Base-by-base conservation (phyloP, 768 basidiomycete species). In the Tulasnella sp. region DNA sequence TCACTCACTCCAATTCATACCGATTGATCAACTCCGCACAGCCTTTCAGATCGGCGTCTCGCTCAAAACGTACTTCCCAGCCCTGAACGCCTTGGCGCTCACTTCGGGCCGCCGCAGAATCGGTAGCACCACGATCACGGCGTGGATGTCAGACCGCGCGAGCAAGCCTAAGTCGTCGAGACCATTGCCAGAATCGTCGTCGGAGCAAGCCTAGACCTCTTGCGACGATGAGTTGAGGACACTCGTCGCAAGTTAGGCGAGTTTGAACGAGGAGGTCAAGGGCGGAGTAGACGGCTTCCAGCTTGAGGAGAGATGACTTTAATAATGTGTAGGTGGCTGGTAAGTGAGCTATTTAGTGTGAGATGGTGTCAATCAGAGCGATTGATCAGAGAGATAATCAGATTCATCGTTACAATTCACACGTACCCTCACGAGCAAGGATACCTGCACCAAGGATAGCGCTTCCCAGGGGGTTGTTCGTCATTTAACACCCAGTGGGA, bases 1-100 rank as follows among this genome's bases (percentile, higher is more conserved):
- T n/a, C n/a, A 53, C 56, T 48, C 81, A 89, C 51, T 75, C 72
- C 54, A 70, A 69, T 64, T 86, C 79, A 70, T 88, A 93, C 38
- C 73, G 75, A 34, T 77, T 73, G 68, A 93, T 83, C 51, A 92
- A 75, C 61, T 74, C 73, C 49, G 80, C 48, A 91, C 80, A 65
- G 85, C 83, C 44, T 82, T 76, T 3, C 82, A 88, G 13, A 92
- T 77, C 4, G 92, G 92, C 68, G 93, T 94, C 75, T 95, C 91
- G 70, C 84, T 85, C 61, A 93, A 68, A 51, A 94, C 88, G 67
- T 93, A 87, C 72, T 94, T 95, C 26, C 90, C 87, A 32, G 61
- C 63, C 49, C 67, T 58, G 47, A 67, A 60, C 0, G 67, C 66
- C 66, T 78, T 79, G 59, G 79, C 70, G 56, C 93, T 74, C 61